A percentile compares a stretch with the other conserved stretches of the same genome.
These are phyloP conservation scores for Adiantum capillusveneris DNA, from an alignment of 75 land plant species.

Conservation along the genomic window DNA sequence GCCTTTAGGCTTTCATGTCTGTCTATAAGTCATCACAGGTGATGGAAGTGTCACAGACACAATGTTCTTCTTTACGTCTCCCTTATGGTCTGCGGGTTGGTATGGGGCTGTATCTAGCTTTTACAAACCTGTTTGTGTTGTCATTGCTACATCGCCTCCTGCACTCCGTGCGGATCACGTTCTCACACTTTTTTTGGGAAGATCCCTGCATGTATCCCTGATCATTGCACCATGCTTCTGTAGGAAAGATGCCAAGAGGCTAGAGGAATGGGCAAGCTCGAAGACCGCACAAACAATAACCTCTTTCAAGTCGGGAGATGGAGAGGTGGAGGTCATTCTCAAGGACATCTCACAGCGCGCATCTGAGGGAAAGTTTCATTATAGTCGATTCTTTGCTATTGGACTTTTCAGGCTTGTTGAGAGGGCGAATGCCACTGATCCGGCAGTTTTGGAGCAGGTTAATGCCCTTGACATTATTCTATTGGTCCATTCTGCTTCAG, in stretches of 20 bases:
- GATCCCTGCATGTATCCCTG: too few relatives aligned
- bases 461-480: not conserved
- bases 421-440: constrained; percentile 91
- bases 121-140: too few relatives aligned
- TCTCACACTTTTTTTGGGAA: too few relatives aligned
- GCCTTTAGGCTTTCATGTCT: too few relatives aligned
- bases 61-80: too few relatives aligned
- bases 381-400: constrained; percentile 97
- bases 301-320: constrained; percentile 72
- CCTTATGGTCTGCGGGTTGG: too few relatives aligned
- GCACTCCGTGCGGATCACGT: too few relatives aligned
- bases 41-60: too few relatives aligned
- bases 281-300: constrained; percentile 56
- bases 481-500: not conserved
- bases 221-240: too few relatives aligned
- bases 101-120: too few relatives aligned
- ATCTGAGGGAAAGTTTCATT: constrained; percentile 63
- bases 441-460: constrained; percentile 77
- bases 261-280: constrained; percentile 90
- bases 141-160: too few relatives aligned
- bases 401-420: constrained; percentile 92
- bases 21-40: too few relatives aligned
- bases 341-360: constrained; percentile 90
- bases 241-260: constrained; percentile 80
- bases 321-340: constrained; percentile 71